A percentile compares a stretch with the other conserved stretches of the same genome.
Evolutionary conservation across 176 grass and related monocot species (phyloP).

Genomic region (Oryza meyeriana): DNA sequence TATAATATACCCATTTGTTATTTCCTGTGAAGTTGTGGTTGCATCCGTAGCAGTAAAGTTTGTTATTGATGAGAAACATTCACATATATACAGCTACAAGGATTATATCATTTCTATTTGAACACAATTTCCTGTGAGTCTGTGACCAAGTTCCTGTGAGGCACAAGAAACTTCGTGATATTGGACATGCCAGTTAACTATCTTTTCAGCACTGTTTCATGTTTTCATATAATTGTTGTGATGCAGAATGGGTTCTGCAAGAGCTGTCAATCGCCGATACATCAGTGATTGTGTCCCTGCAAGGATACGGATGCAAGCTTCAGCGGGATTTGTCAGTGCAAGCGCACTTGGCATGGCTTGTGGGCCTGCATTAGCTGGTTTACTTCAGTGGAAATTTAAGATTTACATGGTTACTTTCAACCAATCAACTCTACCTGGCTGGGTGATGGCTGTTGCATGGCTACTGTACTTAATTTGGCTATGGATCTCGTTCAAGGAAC

Average conservation of each 20-base stretch:
- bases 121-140: not conserved
- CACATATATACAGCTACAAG: not conserved
- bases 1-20: not conserved
- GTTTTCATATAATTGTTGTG: slow-evolving; percentile 4
- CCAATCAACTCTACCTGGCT: slow-evolving; percentile 90
- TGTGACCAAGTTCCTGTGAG: not conserved
- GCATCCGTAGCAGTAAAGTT: not conserved
- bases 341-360: slow-evolving; percentile 98
- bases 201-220: not conserved
- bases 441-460: slow-evolving; percentile 98
- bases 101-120: not conserved
- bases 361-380: slow-evolving; percentile 91
- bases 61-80: not conserved
- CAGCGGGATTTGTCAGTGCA: slow-evolving; percentile 91
- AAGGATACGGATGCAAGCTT: slow-evolving; percentile 92
- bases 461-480: slow-evolving; percentile 81
- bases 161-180: not conserved
- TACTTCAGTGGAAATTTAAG: slow-evolving; percentile 95
- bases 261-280: slow-evolving; percentile 93
- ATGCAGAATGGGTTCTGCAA: slow-evolving; percentile 86
- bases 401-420: slow-evolving; percentile 79
- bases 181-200: not conserved
- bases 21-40: not conserved
- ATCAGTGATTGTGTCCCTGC: slow-evolving; percentile 97
- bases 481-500: slow-evolving; percentile 85